Base-by-base conservation (phyloP, 1,284 basidiomycete species). In the Cryptococcus sp. region DNA sequence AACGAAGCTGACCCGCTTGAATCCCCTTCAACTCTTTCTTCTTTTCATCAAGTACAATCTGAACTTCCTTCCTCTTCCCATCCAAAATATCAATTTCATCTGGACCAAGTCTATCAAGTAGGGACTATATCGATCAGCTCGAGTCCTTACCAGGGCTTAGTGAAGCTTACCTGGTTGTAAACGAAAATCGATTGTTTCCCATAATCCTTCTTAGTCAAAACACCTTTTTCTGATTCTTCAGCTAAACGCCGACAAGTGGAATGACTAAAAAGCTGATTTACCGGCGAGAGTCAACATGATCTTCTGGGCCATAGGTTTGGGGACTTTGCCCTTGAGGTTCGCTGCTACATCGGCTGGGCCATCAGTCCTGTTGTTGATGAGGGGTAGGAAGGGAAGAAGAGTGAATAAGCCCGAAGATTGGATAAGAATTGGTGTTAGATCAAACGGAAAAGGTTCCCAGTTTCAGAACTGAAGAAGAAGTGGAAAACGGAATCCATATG, bases 261-360 rank as follows among this genome's bases (percentile, higher is more conserved):
- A n/a, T n/a, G n/a, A n/a, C 13, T 39, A 19, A 28, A n/a, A n/a
- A 39, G 36, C 2, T 3, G 19, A 36, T 52, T 56, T 48, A 73
- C 90, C 89, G 50, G 90, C 85, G 13, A 92, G 80, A 0, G 82
- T 74, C 1, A 82, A 76, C 13, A 92, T 79, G 45, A 91, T 86
- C 76, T 91, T 91, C 69, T 90, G 88, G 0, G 85, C 84, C 7
- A 84, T 79, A 0, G 87, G 75, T 70, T 91, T 92, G 7, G 87
- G 83, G 1, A 93, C 84, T 10, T 84, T 83, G 49, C 87, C 86
- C 70, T 91, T 91, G 39, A 93, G 77, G 71, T 94, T 93, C 16
- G 88, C 86, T 14, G 87, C 80, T 2, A 93, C 85, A 67, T 92
- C 89, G 34, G 89, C 90, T 59, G 83, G 4, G 16, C 14, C 16